Evolutionary conservation across 2,329 filamentous ascomycete genomes (phyloP).

Genomic region (Apiospora phragmitis): DNA sequence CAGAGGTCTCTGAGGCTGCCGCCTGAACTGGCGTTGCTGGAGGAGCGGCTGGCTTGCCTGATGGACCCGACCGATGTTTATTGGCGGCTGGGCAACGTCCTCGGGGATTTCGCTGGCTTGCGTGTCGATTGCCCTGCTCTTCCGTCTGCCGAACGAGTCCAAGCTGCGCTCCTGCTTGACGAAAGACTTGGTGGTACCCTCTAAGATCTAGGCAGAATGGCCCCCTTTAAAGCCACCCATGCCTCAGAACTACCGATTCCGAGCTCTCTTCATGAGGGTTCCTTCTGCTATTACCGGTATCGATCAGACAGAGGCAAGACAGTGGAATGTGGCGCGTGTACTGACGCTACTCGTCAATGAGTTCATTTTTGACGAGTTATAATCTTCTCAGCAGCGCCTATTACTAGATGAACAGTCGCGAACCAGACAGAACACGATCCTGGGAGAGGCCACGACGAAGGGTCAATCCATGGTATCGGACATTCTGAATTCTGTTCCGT

Average conservation of each 20-base stretch:
- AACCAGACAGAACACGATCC: not conserved
- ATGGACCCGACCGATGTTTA: not conserved
- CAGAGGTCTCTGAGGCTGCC: not conserved
- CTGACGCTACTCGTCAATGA: not conserved
- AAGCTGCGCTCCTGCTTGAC: not conserved
- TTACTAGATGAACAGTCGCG: not conserved
- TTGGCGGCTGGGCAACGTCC: not conserved
- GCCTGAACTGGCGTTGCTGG: not conserved
- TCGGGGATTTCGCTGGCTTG: not conserved
- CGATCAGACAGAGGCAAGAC: not conserved
- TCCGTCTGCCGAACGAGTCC: not conserved
- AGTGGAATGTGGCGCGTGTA: not conserved
- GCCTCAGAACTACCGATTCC: not conserved
- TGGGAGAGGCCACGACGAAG: not conserved
- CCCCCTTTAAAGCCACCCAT: not conserved
- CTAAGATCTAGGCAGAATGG: not conserved
- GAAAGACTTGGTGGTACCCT: not conserved
- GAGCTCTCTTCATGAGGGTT: not conserved
- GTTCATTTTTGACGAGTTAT: not conserved
- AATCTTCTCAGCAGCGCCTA: not conserved
- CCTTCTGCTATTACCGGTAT: not conserved
- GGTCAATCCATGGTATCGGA: not conserved
- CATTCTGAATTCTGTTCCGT: not conserved
- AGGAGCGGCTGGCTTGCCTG: not conserved
- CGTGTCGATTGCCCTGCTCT: not conserved